phyloP scores from a whole-genome alignment of 2,329 filamentous ascomycete species.

The Westerdykella ornata region DNA sequence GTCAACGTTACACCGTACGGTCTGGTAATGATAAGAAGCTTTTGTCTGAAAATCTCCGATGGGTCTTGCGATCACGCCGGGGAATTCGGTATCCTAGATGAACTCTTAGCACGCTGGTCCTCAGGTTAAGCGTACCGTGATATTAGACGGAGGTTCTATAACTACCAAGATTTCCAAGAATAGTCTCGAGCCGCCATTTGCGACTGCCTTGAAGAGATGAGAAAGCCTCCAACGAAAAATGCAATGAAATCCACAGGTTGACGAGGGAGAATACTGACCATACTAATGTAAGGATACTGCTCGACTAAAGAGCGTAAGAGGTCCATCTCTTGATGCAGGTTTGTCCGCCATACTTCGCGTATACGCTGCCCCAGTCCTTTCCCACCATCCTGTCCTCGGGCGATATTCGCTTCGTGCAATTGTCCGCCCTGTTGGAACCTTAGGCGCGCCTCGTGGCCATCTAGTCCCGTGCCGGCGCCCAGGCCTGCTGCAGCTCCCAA shows the following conservation, averaged over 20 bases:
- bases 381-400: constrained; percentile 49
- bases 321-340: constrained; percentile 85
- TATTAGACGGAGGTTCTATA: neutral
- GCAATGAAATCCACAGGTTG: constrained; percentile 1
- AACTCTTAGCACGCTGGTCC: neutral
- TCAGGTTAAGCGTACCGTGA: neutral
- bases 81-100: constrained; percentile 86
- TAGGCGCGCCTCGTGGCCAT: constrained; percentile 80
- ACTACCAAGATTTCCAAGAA: neutral
- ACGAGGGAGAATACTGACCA: constrained; percentile 57
- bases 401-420: constrained; percentile 41
- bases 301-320: constrained; percentile 75
- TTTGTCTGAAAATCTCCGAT: constrained; percentile 94
- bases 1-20: constrained; percentile 92
- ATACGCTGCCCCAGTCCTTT: constrained; percentile 67
- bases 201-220: no score
- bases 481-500: constrained; percentile 50
- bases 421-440: constrained; percentile 71
- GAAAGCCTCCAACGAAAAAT: constrained; percentile 1
- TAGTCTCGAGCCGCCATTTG: neutral
- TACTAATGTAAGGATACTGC: constrained; percentile 91
- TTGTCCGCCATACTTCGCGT: constrained; percentile 92
- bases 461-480: constrained; percentile 61
- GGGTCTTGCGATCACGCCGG: constrained; percentile 90
- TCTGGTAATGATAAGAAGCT: constrained; percentile 98